Evolutionary conservation across 139 green algal species (phyloP), one percentile per base, ranked within the genome.

Genomic region (Eudorina sp.): DNA sequence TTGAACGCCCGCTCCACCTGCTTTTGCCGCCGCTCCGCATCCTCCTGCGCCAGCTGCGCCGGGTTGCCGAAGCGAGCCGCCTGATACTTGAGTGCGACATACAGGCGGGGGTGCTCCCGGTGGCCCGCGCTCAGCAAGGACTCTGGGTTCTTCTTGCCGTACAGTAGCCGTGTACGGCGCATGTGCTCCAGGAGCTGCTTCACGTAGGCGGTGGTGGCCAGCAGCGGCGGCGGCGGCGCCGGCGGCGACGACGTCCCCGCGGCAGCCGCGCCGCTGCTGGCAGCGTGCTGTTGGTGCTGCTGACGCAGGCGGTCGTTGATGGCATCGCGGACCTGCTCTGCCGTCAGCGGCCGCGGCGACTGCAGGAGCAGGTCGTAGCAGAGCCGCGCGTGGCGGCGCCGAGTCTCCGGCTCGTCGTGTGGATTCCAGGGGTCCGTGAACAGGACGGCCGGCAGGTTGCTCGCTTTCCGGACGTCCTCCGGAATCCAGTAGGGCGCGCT

Each of bases 151-250:
- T 85, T 84, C 3, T 36, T 46, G 64, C 83, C 89, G n/a, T 75
- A 76, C n/a, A 92, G 7, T 53, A 90, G 53, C 27, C 89, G 64
- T 25, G 53, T 60, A 19, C 43, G 46, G 19, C 89, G 75, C 62
- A 92, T 68, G 38, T 88, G 74, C 75, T 92, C 89, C 60, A 92
- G 53, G 38, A 92, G 64, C 18, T 45, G 40, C 40, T 48, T 73
- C 0, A 62, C 72, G 53, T 88, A 89, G 3, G 11, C 34, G 18
- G 53, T 31, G 8, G 62, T 83, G 7, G 78, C 62, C 3, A 92
- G 51, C 38, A 75, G 53, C 21, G 64, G 81, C 29, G 78, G 53
- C 41, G 40, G 70, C 41, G 38, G 40, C 40, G 31, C 27, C 13
- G 0, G 31, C 51, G 48, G 1, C 51, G 11, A 46, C 41, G 13